Base-by-base conservation (phyloP, 2,329 filamentous ascomycete species). In the Graphilbum fragrans region DNA sequence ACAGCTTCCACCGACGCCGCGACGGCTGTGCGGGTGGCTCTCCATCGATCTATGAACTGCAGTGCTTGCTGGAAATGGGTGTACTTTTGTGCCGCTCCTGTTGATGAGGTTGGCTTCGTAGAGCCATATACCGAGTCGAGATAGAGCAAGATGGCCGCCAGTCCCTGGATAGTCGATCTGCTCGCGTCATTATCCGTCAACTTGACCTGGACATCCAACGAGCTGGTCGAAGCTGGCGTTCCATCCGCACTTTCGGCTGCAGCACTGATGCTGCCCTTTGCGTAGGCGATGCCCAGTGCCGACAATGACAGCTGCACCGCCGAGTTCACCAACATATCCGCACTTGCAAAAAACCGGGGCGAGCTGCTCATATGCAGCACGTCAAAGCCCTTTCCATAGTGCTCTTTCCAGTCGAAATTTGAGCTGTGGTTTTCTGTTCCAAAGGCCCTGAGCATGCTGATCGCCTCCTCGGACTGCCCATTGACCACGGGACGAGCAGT, bases 381-480 rank as follows among this genome's bases (percentile, higher is more conserved):
- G 53, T 98, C 84, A 48, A 87, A 94, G 0, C 92, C 92, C 1
- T 54, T 50, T 0, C 87, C 88, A 53, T 98, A 98, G 20, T 72
- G 61, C 0, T 63, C 63, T 5, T 79, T 65, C 90, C 90, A 94
- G 50, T 82, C 70, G 48, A 92, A 87, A 3, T 75, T 66, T 0
- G 66, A 68, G 5, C 71, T 65, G 43, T 85, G 80, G 54, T 98
- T 98, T 64, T 98, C 92, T 16, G 69, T 69, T 1, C 86, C 83
- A 60, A 98, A 96, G 0, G 83, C 86, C 41, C 66, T 68, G 34
- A 96, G 69, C 65, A 98, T 74, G 36, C 62, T 62, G 37, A 84
- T 67, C 0, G 80, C 78, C 53, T 84, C 75, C 4, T 66, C 60
- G 1, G 71, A 69, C 48, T 85, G 73, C 1, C 82, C 85, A 47